These are phyloP conservation scores for Ceratobasidium sp. DNA, from an alignment of 1,284 basidiomycete species.

Conservation along the genomic window DNA sequence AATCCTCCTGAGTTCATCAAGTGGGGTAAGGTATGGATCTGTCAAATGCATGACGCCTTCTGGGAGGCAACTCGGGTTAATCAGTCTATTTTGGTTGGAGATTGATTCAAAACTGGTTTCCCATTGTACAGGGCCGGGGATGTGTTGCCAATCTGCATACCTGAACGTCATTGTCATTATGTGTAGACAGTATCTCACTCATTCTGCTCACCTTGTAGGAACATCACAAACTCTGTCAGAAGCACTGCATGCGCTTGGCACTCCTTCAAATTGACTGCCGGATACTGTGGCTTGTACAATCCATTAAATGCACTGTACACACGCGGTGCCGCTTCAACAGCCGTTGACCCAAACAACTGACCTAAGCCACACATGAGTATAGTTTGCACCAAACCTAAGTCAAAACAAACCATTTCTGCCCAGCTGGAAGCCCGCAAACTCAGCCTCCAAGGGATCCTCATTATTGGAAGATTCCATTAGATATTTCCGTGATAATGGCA, in stretches of 20 bases:
- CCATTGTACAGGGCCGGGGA: background rate
- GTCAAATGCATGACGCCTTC: background rate
- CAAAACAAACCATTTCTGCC: too few species aligned
- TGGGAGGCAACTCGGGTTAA: background rate
- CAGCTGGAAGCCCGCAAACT: too few species aligned
- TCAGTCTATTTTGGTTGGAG: background rate
- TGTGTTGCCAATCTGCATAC: background rate
- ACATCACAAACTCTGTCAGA: background rate
- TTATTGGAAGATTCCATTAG: too few species aligned
- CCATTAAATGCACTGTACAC: background rate
- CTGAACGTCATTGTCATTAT: background rate
- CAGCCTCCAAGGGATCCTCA: too few species aligned
- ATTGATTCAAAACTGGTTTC: background rate
- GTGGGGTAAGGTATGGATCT: background rate
- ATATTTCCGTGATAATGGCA: too few species aligned
- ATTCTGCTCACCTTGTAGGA: too few species aligned
- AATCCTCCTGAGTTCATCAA: background rate
- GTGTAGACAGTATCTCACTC: background rate
- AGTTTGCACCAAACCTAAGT: too few species aligned
- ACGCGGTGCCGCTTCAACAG: background rate
- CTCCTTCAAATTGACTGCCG: background rate
- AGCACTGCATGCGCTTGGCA: background rate
- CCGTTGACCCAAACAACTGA: background rate
- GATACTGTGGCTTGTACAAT: background rate
- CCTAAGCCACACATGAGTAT: too few species aligned